Conservation (phyloP, 2,329 filamentous ascomycete species). For the Pyrenophora seminiperda region DNA sequence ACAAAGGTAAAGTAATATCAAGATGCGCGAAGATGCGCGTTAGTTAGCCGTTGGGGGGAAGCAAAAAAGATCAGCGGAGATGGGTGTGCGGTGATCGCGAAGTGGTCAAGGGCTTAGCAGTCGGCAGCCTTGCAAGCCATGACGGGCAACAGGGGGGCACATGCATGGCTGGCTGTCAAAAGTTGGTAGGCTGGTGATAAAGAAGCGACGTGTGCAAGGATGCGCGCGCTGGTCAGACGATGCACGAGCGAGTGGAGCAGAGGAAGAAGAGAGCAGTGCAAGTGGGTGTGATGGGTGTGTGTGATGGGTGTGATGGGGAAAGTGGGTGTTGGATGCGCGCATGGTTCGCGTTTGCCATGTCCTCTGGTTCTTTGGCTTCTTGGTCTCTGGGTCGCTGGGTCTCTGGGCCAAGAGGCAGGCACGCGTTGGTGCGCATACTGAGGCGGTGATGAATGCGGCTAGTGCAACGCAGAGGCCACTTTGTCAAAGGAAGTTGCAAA, state of each 20-base stretch:
- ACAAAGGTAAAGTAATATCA: too few species aligned
- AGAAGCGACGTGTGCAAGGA: constrained; percentile 2
- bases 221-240: neutral
- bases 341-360: too few species aligned
- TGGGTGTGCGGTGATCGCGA: constrained; percentile 14
- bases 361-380: too few species aligned
- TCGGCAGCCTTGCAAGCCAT: constrained; percentile 27
- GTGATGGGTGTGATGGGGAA: neutral
- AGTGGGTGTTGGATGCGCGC: neutral
- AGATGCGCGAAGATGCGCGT: neutral
- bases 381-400: too few species aligned
- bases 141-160: constrained; percentile 4
- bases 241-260: neutral
- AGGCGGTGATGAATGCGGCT: constrained; percentile 30
- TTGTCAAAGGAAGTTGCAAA: constrained; percentile 24
- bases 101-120: constrained; percentile 15
- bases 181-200: constrained; percentile 22
- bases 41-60: constrained; percentile 1
- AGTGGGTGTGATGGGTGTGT: neutral
- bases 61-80: neutral
- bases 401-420: too few species aligned
- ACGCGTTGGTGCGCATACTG: constrained; percentile 15
- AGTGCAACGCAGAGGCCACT: constrained; percentile 28
- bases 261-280: neutral
- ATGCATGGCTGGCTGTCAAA: constrained; percentile 25